Evolutionary conservation across 2,329 filamentous ascomycete genomes (phyloP).

Genomic region (Aspergillus aculeatinus): DNA sequence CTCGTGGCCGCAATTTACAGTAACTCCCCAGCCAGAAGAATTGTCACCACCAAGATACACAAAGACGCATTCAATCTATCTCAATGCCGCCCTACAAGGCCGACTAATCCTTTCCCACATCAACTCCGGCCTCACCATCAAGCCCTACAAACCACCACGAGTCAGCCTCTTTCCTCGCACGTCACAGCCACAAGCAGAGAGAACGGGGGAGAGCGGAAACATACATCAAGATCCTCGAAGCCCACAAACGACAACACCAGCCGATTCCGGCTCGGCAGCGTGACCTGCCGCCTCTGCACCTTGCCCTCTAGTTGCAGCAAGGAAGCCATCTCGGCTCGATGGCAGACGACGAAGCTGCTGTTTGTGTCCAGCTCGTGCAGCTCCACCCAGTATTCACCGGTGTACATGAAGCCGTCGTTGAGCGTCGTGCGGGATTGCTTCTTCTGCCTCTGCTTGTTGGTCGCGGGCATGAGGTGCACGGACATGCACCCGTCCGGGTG

Average conservation of each 20-base stretch:
- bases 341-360: neutral
- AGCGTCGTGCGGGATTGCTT: neutral
- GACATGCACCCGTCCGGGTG: neutral
- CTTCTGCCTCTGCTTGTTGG: neutral
- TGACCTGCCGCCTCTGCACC: neutral
- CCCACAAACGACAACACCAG: neutral
- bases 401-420: constrained; percentile 2
- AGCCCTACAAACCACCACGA: neutral
- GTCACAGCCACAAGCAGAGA: neutral
- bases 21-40: neutral
- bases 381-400: constrained; percentile 1
- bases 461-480: neutral
- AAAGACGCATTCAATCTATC: neutral
- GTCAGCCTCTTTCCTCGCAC: neutral
- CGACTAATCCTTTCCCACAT: constrained; percentile 2
- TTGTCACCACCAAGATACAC: neutral
- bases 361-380: neutral
- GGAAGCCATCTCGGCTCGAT: constrained; percentile 3
- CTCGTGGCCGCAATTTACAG: neutral
- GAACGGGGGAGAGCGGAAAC: neutral
- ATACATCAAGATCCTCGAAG: neutral
- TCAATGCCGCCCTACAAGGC: neutral
- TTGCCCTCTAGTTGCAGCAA: neutral
- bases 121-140: constrained; percentile 5
- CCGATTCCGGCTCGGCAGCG: neutral